Evolutionary conservation across 2,329 filamentous ascomycete genomes (phyloP).

Genomic region (Cladosporium oxysporum): DNA sequence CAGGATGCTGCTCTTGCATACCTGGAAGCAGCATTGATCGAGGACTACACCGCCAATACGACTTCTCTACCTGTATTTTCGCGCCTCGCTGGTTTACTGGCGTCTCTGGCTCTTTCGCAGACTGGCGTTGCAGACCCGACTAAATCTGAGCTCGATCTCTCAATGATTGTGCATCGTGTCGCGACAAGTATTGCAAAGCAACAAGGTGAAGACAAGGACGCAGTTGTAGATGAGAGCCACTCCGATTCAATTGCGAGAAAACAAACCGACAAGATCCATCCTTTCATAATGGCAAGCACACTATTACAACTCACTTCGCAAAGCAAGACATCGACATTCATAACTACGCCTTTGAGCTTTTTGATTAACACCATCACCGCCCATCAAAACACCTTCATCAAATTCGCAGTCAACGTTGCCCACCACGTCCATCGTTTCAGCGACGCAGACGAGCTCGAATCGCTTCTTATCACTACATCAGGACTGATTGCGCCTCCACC

Average conservation of each 20-base stretch:
- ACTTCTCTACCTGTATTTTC: neutral
- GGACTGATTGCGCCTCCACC: neutral
- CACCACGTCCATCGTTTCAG: slow-evolving; percentile 15
- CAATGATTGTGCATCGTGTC: neutral
- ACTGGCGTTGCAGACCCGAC: neutral
- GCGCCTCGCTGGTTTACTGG: slow-evolving; percentile 5
- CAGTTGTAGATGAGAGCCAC: neutral
- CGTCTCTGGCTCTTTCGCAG: slow-evolving; percentile 4
- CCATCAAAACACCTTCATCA: slow-evolving; percentile 4
- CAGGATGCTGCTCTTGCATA: slow-evolving; percentile 13
- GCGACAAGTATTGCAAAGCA: neutral
- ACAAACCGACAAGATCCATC: neutral
- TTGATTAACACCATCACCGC: neutral
- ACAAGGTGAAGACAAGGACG: too few relatives aligned
- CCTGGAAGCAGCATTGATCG: neutral
- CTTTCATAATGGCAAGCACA: slow-evolving; percentile 13
- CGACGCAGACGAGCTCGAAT: neutral
- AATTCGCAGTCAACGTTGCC: slow-evolving; percentile 7
- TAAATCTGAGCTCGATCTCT: neutral
- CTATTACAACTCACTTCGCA: neutral
- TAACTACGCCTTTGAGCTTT: neutral
- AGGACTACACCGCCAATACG: neutral
- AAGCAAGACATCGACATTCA: neutral
- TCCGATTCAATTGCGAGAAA: neutral
- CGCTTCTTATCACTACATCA: neutral